Evolutionary conservation across 2,329 filamentous ascomycete species (phyloP), one percentile per base, ranked within the genome.

Genomic region (Ceratocystis colombiana): DNA sequence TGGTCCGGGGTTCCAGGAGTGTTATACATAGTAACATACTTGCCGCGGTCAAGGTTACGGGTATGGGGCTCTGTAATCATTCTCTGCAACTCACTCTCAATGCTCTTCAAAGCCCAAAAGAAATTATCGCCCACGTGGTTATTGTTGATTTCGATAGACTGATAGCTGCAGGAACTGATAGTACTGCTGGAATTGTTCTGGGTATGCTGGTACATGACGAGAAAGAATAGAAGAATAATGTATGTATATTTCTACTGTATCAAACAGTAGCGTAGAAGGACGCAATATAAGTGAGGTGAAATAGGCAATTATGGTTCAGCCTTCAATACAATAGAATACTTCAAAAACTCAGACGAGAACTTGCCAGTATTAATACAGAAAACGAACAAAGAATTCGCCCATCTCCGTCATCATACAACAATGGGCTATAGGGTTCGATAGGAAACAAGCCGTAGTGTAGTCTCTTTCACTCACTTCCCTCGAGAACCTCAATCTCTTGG

Each of bases 21-120:
- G 28, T 64, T 37, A 20, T 41, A 55, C 20, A 25, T 20, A 3
- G 50, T 15, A 17, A 55, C 17, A 17, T 44, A 22, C 62, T 55
- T 53, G 15, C 33, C 28, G 15, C 62, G 62, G 62, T 55, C 46
- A 20, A 64, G 61, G 15, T 57, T 44, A 25, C 61, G 28, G 46
- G 28, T 25, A 15, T 61, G 17, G 15, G 61, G 61, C 17, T 64
- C 17, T 25, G 15, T 30, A n/a, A 33, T 30, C 28, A 59, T 59
- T 59, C 17, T 37, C 15, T n/a, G 17, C 28, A 37, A 30, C 15
- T n/a, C 1, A 8, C 12, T 20, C 10, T 37, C 55, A 20, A 59
- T 37, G 28, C 30, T 15, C n/a, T 33, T 15, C 55, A 59, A 22
- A 37, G 28, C 55, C 20, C 28, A n/a, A n/a, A 33, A 37, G 30